These are phyloP conservation scores for Teunomyces funiuensis DNA, from an alignment of 805 yeast genomes.

Conservation along the genomic window DNA sequence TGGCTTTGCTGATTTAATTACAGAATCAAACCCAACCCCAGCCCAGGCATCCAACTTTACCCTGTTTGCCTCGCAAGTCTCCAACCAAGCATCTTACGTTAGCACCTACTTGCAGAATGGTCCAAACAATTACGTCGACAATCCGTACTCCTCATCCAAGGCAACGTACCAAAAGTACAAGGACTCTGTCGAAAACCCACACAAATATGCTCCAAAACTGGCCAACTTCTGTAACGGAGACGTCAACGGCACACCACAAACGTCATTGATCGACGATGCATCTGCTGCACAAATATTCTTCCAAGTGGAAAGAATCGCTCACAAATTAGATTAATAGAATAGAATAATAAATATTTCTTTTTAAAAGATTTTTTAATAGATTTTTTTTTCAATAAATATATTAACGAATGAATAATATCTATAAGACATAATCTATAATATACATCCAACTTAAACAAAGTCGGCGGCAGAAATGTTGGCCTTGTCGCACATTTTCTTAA, in stretches of 20 bases:
- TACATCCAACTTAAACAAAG: slow-evolving; percentile 14
- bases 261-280: slow-evolving; percentile 18
- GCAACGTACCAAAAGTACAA: slow-evolving; percentile 10
- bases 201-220: slow-evolving; percentile 10
- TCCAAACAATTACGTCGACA: neutral
- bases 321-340: neutral
- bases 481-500: slow-evolving; percentile 38
- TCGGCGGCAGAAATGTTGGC: slow-evolving; percentile 32
- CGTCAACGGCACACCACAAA: slow-evolving; percentile 9
- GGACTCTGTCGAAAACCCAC: slow-evolving; percentile 4
- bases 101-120: slow-evolving; percentile 12
- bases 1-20: slow-evolving; percentile 18
- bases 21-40: neutral
- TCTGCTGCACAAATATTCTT: slow-evolving; percentile 23
- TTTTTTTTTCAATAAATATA: neutral
- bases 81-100: slow-evolving; percentile 14
- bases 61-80: neutral
- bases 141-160: slow-evolving; percentile 6
- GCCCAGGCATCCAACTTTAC: neutral
- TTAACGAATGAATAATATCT: neutral
- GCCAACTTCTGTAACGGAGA: slow-evolving; percentile 9
- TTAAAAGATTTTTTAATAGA: neutral
- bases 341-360: neutral
- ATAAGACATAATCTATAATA: neutral
- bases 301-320: slow-evolving; percentile 7